Percentiles rank a stretch among this genome's conserved stretches.
Conservation (phyloP, 441 rosid genomes). For the Brassica hybrid region DNA sequence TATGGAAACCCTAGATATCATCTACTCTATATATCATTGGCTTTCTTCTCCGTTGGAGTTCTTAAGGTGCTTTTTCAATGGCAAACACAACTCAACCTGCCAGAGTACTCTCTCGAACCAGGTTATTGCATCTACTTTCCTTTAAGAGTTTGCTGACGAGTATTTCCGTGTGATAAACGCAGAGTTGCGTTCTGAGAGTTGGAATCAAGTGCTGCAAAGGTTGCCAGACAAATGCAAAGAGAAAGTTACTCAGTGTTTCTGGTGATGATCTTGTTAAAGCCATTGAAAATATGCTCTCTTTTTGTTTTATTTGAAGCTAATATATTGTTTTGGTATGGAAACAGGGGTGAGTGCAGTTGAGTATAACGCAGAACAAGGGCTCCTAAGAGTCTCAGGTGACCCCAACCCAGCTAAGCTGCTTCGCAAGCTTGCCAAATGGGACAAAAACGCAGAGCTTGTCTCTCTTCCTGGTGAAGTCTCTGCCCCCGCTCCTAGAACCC, state of each 20-base stretch:
- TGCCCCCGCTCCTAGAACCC: slow-evolving; percentile 2
- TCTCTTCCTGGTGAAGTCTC: slow-evolving; percentile 16
- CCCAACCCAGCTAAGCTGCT: slow-evolving; percentile 15
- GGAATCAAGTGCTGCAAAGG: slow-evolving; percentile 39
- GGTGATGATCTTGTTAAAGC: slow-evolving; percentile 28
- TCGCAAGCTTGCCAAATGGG: slow-evolving; percentile 24
- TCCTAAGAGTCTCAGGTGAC: slow-evolving; percentile 30
- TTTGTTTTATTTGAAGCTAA: background rate
- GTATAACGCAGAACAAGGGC: slow-evolving; percentile 26
- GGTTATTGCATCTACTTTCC: slow-evolving; percentile 45
- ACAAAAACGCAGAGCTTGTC: slow-evolving; percentile 24
- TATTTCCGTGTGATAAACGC: slow-evolving; percentile 3
- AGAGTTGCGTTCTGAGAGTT: slow-evolving; percentile 39
- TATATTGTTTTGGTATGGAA: slow-evolving; percentile 8
- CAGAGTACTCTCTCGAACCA: background rate
- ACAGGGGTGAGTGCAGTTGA: slow-evolving; percentile 27
- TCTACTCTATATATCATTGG: background rate
- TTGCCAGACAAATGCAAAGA: slow-evolving; percentile 23
- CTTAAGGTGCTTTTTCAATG: background rate
- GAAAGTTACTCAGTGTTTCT: slow-evolving; percentile 24
- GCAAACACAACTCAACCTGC: background rate
- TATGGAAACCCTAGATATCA: slow-evolving; percentile 7
- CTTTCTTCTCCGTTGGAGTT: slow-evolving; percentile 13
- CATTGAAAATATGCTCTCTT: background rate
- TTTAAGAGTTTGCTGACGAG: slow-evolving; percentile 48